Evolutionary conservation across 805 yeast species (phyloP).

Genomic region (Huiozyma sinensis): DNA sequence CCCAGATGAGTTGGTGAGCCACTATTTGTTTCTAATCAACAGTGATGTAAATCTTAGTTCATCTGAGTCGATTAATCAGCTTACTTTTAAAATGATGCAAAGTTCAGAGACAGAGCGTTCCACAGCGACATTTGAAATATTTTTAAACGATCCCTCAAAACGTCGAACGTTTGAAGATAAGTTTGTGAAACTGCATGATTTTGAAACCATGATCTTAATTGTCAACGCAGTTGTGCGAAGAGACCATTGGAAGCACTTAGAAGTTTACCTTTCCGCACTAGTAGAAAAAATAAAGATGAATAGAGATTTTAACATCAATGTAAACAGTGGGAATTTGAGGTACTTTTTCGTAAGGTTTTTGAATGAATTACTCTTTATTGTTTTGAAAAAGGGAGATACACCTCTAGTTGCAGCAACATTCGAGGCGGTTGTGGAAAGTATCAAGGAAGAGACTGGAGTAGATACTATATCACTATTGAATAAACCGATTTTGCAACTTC

Average conservation of each 20-base stretch:
- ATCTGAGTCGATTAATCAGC: constrained; percentile 5
- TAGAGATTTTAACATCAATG: background rate
- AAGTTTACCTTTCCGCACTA: constrained; percentile 15
- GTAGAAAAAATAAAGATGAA: constrained; percentile 10
- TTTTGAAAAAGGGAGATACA: constrained; percentile 11
- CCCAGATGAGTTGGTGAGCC: constrained; percentile 12
- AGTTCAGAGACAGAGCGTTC: constrained; percentile 20
- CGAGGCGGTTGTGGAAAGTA: constrained; percentile 2
- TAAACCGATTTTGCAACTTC: constrained; percentile 3
- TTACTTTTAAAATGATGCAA: constrained; percentile 13
- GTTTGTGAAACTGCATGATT: constrained; percentile 16
- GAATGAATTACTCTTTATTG: constrained; percentile 12
- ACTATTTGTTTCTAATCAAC: constrained; percentile 18
- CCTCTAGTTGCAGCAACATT: constrained; percentile 9
- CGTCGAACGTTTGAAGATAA: constrained; percentile 8
- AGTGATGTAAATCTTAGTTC: constrained; percentile 15
- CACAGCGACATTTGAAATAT: constrained; percentile 20
- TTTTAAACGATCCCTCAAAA: constrained; percentile 10
- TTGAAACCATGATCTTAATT: constrained; percentile 12
- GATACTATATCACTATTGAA: constrained; percentile 1
- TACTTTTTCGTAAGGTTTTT: constrained; percentile 13
- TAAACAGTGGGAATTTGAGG: background rate
- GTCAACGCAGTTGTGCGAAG: constrained; percentile 8
- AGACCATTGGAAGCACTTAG: constrained; percentile 13
- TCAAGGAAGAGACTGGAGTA: background rate